A percentile compares a stretch with the other conserved stretches of the same genome.
Conservation (phyloP, 2,329 filamentous ascomycete genomes). For the Epichloe elymi region DNA sequence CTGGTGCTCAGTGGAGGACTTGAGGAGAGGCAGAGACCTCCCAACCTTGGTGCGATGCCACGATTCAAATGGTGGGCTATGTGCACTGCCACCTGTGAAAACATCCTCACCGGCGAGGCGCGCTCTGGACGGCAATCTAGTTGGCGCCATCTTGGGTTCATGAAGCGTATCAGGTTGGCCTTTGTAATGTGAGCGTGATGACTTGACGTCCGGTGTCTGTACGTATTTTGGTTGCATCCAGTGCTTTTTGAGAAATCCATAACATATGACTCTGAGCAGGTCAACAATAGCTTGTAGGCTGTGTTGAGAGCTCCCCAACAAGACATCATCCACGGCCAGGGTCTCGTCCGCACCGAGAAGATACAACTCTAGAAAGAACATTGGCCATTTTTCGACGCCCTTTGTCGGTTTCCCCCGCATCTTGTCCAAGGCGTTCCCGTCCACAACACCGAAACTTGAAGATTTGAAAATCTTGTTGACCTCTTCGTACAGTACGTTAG, state of each 20-base stretch:
- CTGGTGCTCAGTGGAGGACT: not conserved
- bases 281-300: constrained; percentile 38
- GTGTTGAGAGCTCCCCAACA: constrained; percentile 32
- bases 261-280: constrained; percentile 54
- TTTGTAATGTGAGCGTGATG: not conserved
- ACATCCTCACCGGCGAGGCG: not conserved
- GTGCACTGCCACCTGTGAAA: not conserved
- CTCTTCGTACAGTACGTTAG: constrained; percentile 59
- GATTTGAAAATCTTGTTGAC: constrained; percentile 64
- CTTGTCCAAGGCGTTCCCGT: constrained; percentile 27
- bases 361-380: constrained; percentile 68
- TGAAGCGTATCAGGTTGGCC: not conserved
- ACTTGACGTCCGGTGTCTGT: constrained; percentile 3
- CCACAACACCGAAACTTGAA: constrained; percentile 61
- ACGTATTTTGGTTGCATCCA: constrained; percentile 45
- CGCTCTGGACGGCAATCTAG: not conserved
- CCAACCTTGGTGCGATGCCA: constrained; percentile 26
- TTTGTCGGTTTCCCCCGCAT: constrained; percentile 43
- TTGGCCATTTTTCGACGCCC: constrained; percentile 69
- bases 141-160: not conserved
- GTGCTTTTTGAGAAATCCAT: constrained; percentile 65
- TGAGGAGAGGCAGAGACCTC: constrained; percentile 6
- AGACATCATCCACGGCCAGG: constrained; percentile 22
- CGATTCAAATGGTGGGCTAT: constrained; percentile 8
- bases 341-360: constrained; percentile 17